A percentile compares a stretch with the other conserved stretches of the same genome.
Evolutionary conservation across 1,284 basidiomycete genomes (phyloP).

Genomic region (Ganoderma resinaceum): DNA sequence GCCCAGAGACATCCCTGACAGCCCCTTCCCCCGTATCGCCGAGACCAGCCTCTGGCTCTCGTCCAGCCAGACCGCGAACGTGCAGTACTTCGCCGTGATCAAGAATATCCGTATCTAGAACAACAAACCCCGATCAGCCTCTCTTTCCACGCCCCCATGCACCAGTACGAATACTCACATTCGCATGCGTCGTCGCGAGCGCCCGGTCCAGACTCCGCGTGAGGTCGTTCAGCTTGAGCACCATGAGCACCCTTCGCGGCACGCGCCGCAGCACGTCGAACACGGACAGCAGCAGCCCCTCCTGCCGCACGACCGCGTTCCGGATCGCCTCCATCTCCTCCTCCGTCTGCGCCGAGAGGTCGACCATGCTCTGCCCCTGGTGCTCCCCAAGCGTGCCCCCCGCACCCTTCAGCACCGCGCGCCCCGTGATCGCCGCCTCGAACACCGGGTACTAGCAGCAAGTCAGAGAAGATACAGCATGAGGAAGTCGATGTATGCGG

Average conservation of each 20-base stretch:
- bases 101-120: constrained; percentile 84
- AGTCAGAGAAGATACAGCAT: background rate
- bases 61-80: constrained; percentile 84
- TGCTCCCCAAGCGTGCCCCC: constrained; percentile 49
- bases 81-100: constrained; percentile 92
- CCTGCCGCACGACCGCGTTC: constrained; percentile 79
- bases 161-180: constrained; percentile 46
- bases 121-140: constrained; percentile 4
- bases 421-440: constrained; percentile 87
- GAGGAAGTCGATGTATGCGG: background rate
- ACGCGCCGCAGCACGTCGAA: constrained; percentile 86
- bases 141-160: background rate
- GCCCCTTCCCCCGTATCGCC: constrained; percentile 55
- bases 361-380: constrained; percentile 79
- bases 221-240: constrained; percentile 86
- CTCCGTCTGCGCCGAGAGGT: constrained; percentile 69
- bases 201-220: constrained; percentile 78
- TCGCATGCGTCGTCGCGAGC: constrained; percentile 78
- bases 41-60: constrained; percentile 65
- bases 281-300: constrained; percentile 84
- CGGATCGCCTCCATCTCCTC: constrained; percentile 83
- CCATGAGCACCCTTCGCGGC: constrained; percentile 87
- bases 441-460: constrained; percentile 76
- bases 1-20: constrained; percentile 52
- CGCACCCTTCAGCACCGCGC: constrained; percentile 67